Evolutionary conservation across 345 rosid genomes (phyloP).

Genomic region (Dovyalis caffra): DNA sequence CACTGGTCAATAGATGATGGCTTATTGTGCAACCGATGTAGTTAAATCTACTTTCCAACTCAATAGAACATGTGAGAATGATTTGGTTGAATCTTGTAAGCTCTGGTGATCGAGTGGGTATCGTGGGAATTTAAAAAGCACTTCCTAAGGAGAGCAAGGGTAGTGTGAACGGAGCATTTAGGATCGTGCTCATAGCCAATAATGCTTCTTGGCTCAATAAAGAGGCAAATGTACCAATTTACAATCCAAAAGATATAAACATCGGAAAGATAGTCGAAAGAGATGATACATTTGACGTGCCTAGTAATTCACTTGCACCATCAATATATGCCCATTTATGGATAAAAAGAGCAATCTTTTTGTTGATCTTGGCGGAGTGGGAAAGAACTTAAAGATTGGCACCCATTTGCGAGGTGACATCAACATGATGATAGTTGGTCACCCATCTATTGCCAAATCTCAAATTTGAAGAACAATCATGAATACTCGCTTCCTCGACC

Average conservation of each 20-base stretch:
- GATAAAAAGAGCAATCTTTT: conserved; percentile 93
- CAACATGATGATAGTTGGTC: conserved; percentile 99
- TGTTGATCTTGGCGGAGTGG: conserved; percentile 92
- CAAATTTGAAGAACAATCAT: conserved; percentile 94
- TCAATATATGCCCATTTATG: conserved; percentile 95
- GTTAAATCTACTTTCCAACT: too few species aligned
- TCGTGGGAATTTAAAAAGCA: conserved; percentile 91
- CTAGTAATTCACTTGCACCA: conserved; percentile 89
- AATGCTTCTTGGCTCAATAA: conserved; percentile 86
- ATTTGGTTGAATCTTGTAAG: conserved; percentile 93
- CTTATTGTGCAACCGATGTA: too few species aligned
- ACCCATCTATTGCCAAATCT: conserved; percentile 99
- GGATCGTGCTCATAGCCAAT: conserved; percentile 90
- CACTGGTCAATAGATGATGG: not conserved
- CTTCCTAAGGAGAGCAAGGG: conserved; percentile 94
- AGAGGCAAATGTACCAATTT: conserved; percentile 93
- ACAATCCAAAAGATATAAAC: conserved; percentile 68
- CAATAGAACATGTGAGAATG: too few species aligned
- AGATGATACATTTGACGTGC: conserved; percentile 84
- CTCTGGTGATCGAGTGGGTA: conserved; percentile 97
- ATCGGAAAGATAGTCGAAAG: conserved; percentile 85
- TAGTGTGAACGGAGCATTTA: conserved; percentile 93
- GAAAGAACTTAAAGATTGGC: conserved; percentile 90
- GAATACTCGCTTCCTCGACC: conserved; percentile 95
- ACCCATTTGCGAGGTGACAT: conserved; percentile 98